Evolutionary conservation across 768 basidiomycete genomes (phyloP), one percentile per base, ranked within the genome.

Genomic region (Leccinum fibrillosum): DNA sequence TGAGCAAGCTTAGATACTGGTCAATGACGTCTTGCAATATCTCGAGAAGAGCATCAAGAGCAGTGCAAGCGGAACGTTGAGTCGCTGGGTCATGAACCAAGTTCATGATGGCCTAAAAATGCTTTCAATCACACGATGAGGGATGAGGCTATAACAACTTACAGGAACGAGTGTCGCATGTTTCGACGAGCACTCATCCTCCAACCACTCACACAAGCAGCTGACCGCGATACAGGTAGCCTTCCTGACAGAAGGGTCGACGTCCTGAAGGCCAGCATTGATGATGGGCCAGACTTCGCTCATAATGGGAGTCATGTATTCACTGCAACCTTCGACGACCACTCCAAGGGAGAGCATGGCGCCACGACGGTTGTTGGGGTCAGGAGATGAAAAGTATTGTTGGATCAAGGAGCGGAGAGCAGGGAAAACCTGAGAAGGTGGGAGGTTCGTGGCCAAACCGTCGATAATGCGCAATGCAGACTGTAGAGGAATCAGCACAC

Each of bases 261-360:
- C 71, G 70, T 99, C 97, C 59, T 81, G 82, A 32, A 99, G 84
- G 63, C 95, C 95, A 51, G 84, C 80, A 69, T 97, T 91, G 65
- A 99, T 86, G 56, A 96, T 80, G 1, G 95, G 94, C 97, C 97
- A 99, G 28, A 99, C 87, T 66, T 92, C 82, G 59, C 72, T 75
- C 82, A 99, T 93, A 64, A 94, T 82, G 9, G 95, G 93, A 34
- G 93, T 92, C 85, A 99, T 98, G 76, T 79, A 98, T 78, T 98
- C 95, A 76, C 90, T 92, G 79, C 96, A 98, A 17, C 97, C 97
- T 73, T 99, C 97, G 57, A 98, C 94, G 48, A 88, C 86, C 52
- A 98, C 92, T 62, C 97, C 97, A 52, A 99, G 86, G 1, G 95
- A 91, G 67, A 96, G 92, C 77, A 98, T 88, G 8, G 94, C 96